phyloP scores from a whole-genome alignment of 352 stramenopile species.

The Phytopythium aichiense region DNA sequence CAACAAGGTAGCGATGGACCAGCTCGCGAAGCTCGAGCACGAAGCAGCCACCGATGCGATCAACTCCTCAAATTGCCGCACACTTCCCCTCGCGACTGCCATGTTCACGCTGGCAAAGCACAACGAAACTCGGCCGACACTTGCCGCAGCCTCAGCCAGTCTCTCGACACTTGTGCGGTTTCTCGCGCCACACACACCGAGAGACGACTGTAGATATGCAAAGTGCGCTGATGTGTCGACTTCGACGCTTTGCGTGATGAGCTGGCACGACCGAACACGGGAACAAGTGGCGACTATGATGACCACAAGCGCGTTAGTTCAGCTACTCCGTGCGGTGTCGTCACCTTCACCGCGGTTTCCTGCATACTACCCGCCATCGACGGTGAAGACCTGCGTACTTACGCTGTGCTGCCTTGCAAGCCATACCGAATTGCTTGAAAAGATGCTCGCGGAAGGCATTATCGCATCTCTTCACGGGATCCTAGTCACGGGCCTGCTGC shows the following conservation, averaged over 20 bases:
- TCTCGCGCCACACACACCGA: constrained; percentile 20
- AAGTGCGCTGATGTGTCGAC: constrained; percentile 37
- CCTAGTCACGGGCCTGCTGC: constrained; percentile 8
- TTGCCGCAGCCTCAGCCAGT: constrained; percentile 25
- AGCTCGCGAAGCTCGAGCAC: constrained; percentile 17
- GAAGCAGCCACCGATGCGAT: constrained; percentile 3
- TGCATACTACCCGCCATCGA: constrained; percentile 11
- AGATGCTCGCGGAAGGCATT: constrained; percentile 46
- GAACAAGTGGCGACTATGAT: constrained; percentile 9
- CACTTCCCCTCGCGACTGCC: constrained; percentile 29
- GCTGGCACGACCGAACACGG: constrained; percentile 59
- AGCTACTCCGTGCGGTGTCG: not conserved
- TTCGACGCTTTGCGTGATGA: constrained; percentile 46
- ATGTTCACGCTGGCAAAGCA: constrained; percentile 52
- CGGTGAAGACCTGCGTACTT: constrained; percentile 46
- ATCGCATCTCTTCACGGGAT: constrained; percentile 37
- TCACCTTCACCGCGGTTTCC: not conserved
- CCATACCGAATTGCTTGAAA: constrained; percentile 25
- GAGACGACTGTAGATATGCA: constrained; percentile 16
- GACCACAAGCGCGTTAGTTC: not conserved
- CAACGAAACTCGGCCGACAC: constrained; percentile 36
- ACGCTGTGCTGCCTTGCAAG: constrained; percentile 58
- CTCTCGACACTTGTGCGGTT: constrained; percentile 36
- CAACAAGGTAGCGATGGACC: constrained; percentile 19
- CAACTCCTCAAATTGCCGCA: not conserved